These are phyloP conservation scores for Hymenoscyphus salicellus DNA, from an alignment of 2,329 filamentous ascomycete genomes.

Conservation along the genomic window DNA sequence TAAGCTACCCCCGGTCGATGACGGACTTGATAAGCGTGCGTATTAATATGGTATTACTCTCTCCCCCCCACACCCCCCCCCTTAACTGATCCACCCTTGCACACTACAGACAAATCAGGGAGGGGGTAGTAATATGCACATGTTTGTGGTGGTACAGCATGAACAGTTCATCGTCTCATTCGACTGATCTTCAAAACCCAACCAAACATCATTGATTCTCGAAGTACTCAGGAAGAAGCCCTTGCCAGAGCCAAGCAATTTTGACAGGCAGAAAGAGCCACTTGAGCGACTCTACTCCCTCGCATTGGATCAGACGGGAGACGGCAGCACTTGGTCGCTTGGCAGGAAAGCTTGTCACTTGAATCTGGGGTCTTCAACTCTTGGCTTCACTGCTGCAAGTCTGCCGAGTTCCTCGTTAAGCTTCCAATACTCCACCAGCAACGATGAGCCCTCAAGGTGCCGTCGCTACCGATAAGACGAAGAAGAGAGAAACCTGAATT, in stretches of 20 bases:
- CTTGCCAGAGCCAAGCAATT: too few species aligned
- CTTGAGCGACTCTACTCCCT: neutral
- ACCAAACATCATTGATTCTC: too few species aligned
- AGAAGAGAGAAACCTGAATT: neutral
- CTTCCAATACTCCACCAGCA: neutral
- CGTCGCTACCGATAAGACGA: neutral
- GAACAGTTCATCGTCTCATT: too few species aligned
- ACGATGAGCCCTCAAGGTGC: neutral
- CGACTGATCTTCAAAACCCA: too few species aligned
- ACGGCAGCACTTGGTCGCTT: neutral
- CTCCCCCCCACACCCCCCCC: too few species aligned
- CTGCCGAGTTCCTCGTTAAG: neutral
- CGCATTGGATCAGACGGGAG: neutral
- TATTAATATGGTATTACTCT: too few species aligned
- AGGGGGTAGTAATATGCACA: too few species aligned
- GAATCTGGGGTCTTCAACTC: neutral
- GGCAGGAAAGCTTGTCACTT: slow-evolving; percentile 11
- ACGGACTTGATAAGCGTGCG: neutral
- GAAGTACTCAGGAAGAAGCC: too few species aligned
- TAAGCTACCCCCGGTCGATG: neutral
- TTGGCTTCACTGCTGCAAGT: neutral
- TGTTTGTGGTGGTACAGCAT: too few species aligned
- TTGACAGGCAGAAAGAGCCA: neutral
- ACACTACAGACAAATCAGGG: too few species aligned
- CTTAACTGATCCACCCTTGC: too few species aligned